Base-by-base conservation (phyloP, 768 basidiomycete species). In the Tricholoma terreum region DNA sequence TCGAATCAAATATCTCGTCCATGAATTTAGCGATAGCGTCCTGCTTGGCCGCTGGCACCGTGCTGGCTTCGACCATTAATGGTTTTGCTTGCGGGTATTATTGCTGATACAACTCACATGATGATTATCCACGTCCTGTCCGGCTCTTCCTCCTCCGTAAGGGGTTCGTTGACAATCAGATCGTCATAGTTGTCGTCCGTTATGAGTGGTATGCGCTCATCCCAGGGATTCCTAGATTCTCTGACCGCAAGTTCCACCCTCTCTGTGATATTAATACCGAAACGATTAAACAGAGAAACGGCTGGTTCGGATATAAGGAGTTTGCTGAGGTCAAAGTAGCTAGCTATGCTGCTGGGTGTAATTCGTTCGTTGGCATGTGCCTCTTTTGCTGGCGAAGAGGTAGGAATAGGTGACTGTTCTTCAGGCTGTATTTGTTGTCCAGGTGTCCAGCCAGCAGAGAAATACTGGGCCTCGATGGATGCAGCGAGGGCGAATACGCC, bases 111-210 rank as follows among this genome's bases (percentile, higher is more conserved):
- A 15, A 76, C 85, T 62, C 67, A 93, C 93, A 95, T 80, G 54
- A 91, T 69, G 31, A 93, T 69, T 61, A 89, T 78, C 93, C 93
- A 96, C 10, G 85, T 79, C 45, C 92, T 78, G 36, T 86, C 75
- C 57, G 78, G 73, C 64, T 85, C 84, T 67, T 90, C 85, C 59
- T 88, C 81, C 50, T 79, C 72, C 12, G 80, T 78, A 63, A 94
- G 69, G 14, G 71, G 63, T 71, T 93, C 92, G 55, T 90, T 83
- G 33, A 86, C 81, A 58, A 94, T 81, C 50, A 90, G 33, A 27
- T 89, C 84, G 24, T 81, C 73, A 67, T 82, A 94, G 69, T 92
- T 94, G 50, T 86, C 79, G 70, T 95, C 93, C 51, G 88, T 92
- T 70, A 96, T 84, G 35, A 94, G 75, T 22, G 86, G 83, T 38